Evolutionary conservation across 2,329 filamentous ascomycete species (phyloP).

Genomic region (Talaromyces sp.): DNA sequence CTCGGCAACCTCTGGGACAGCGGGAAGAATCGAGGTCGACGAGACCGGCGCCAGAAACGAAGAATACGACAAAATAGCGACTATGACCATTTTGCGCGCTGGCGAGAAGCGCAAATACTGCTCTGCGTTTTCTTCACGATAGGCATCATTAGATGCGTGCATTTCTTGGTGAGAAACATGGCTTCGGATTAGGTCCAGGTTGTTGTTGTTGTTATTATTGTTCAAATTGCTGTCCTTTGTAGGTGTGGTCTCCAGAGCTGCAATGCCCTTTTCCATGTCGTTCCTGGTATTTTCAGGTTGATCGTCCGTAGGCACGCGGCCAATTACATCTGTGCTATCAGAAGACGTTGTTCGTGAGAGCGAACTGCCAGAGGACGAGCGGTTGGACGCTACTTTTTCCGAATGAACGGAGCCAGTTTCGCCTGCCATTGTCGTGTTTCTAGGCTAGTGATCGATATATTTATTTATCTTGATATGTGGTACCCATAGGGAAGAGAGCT

Average conservation of each 20-base stretch:
- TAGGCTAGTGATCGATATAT: not conserved
- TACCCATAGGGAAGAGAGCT: not conserved
- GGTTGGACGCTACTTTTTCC: not conserved
- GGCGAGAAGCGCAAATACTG: slow-evolving; percentile 62
- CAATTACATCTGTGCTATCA: not conserved
- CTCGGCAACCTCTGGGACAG: slow-evolving; percentile 67
- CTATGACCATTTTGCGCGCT: slow-evolving; percentile 62
- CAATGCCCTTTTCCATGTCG: slow-evolving; percentile 5
- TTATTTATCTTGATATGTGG: not conserved
- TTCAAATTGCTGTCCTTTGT: not conserved
- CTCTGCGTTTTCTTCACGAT: slow-evolving; percentile 44
- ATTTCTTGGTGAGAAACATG: slow-evolving; percentile 30
- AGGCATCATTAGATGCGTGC: slow-evolving; percentile 25
- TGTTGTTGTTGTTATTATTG: slow-evolving; percentile 13
- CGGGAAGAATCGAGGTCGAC: slow-evolving; percentile 68
- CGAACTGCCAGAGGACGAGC: not conserved
- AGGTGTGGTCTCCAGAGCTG: slow-evolving; percentile 3
- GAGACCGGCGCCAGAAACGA: slow-evolving; percentile 72
- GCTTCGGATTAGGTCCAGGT: slow-evolving; percentile 28
- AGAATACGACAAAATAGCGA: slow-evolving; percentile 66
- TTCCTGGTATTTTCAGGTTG: not conserved
- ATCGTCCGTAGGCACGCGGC: not conserved
- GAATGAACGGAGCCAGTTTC: not conserved
- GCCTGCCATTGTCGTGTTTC: not conserved
- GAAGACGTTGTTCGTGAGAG: not conserved